Base-by-base conservation (phyloP, 139 green algal species). In the Chlamydomonas sphaeroides region DNA sequence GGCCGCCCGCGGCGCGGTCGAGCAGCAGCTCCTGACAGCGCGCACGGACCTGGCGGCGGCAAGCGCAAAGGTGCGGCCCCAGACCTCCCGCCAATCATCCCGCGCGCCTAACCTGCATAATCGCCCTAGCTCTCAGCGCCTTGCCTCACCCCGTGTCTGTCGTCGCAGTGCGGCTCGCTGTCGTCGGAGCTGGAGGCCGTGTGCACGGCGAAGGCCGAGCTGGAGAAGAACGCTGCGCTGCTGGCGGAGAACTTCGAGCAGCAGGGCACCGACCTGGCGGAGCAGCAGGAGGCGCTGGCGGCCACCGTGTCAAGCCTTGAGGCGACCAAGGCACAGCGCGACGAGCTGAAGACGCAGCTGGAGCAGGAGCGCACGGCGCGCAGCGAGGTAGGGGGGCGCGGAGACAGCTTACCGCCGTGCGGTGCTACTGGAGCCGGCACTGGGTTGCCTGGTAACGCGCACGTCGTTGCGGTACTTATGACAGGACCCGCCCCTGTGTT, bases 191-290 rank as follows among this genome's bases (percentile, higher is more conserved):
- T 80, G 59, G 59, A 30, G 0, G 57, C 38, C 0, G 39, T 80
- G n/a, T 3, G 36, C 20, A 70, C 61, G 74, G 59, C 61, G 59
- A 80, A 80, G 57, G n/a, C n/a, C 14, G 74, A 80, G 1, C 38
- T 80, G 39, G 74, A 80, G 59, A 59, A 70, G 59, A 62, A 41
- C n/a, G 61, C 39, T 17, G 49, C 38, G 28, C n/a, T 70, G 59
- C 74, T 80, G 23, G 59, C 74, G 20, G 41, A 70, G 21, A 80
- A 70, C 61, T 62, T 80, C 7, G n/a, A 59, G 20, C 39, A 80
- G 41, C 41, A 59, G n/a, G 74, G 74, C n/a, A 30, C 17, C 5
- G 45, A 61, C 14, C 56, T 80, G 8, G 23, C 39, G 0, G 74
- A 70, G 57, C 59, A 80, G 59, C 62, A 80, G 42, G 74, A 70